Conservation (phyloP, 2,329 filamentous ascomycete genomes). For the Phyllosticta citrichinensis region DNA sequence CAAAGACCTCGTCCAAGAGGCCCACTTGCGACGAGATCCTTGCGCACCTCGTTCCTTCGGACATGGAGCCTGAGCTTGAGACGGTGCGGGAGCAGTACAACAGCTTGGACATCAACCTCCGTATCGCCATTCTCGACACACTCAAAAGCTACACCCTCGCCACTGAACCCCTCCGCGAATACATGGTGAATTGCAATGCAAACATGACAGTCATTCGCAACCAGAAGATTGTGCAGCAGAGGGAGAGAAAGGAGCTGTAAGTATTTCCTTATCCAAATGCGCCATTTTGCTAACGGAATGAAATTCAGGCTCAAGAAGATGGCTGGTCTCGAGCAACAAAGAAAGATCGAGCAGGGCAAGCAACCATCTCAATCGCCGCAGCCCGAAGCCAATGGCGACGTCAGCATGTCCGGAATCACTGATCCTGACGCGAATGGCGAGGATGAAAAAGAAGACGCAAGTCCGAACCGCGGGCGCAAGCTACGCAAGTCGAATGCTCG, state of each 20-base stretch:
- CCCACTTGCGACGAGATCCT: slow-evolving; percentile 70
- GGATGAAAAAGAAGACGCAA: slow-evolving; percentile 45
- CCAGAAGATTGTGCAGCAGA: slow-evolving; percentile 87
- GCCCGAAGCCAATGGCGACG: slow-evolving; percentile 43
- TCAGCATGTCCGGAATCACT: slow-evolving; percentile 54
- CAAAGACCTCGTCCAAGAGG: slow-evolving; percentile 60
- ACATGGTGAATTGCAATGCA: slow-evolving; percentile 85
- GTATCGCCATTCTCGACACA: slow-evolving; percentile 71
- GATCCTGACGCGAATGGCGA: slow-evolving; percentile 49
- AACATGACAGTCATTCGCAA: slow-evolving; percentile 94
- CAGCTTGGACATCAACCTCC: slow-evolving; percentile 69
- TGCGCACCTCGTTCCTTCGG: slow-evolving; percentile 67
- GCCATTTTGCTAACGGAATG: slow-evolving; percentile 18
- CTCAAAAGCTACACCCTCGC: slow-evolving; percentile 77
- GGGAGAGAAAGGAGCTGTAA: slow-evolving; percentile 56
- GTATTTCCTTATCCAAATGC: slow-evolving; percentile 18
- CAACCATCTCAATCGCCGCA: slow-evolving; percentile 54
- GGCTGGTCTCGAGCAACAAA: slow-evolving; percentile 59
- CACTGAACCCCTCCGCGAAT: slow-evolving; percentile 75
- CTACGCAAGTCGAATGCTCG: slow-evolving; percentile 52
- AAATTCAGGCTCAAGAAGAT: slow-evolving; percentile 56
- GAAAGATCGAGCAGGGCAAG: slow-evolving; percentile 63
- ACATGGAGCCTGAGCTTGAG: slow-evolving; percentile 63
- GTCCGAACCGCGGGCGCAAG: slow-evolving; percentile 45
- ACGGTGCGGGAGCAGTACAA: slow-evolving; percentile 65